phyloP scores from a whole-genome alignment of 768 basidiomycete genomes.

The Termitomyces sp. region DNA sequence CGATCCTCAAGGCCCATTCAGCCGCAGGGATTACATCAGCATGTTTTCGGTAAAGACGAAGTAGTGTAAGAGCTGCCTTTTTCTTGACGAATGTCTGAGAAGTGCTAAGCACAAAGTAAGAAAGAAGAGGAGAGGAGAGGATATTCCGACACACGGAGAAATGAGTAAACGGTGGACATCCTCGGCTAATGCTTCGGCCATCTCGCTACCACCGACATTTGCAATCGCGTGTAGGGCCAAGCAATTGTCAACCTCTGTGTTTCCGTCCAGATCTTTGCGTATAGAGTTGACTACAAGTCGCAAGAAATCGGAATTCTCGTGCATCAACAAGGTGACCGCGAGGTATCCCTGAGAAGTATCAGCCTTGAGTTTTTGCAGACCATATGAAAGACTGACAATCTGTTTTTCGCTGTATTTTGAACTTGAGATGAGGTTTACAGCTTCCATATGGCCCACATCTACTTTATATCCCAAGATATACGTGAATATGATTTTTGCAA shows the following conservation, averaged over 20 bases:
- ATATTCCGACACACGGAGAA: slow-evolving; percentile 62
- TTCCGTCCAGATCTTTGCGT: slow-evolving; percentile 92
- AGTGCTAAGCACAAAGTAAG: slow-evolving; percentile 49
- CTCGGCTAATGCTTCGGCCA: slow-evolving; percentile 92
- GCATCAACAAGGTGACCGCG: slow-evolving; percentile 94
- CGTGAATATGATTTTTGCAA: slow-evolving; percentile 98
- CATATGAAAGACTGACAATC: slow-evolving; percentile 61
- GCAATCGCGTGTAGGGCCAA: slow-evolving; percentile 97
- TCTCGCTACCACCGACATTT: slow-evolving; percentile 95
- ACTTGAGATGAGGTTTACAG: slow-evolving; percentile 95
- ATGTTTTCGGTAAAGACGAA: slow-evolving; percentile 93
- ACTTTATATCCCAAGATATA: slow-evolving; percentile 99
- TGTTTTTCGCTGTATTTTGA: slow-evolving; percentile 98
- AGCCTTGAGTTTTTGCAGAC: slow-evolving; percentile 7
- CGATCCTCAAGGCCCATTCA: slow-evolving; percentile 94
- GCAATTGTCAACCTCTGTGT: slow-evolving; percentile 93
- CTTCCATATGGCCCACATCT: slow-evolving; percentile 99
- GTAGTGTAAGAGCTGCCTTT: slow-evolving; percentile 91
- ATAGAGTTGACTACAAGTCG: slow-evolving; percentile 98
- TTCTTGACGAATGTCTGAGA: slow-evolving; percentile 96
- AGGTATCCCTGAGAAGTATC: slow-evolving; percentile 76
- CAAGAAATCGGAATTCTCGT: slow-evolving; percentile 97
- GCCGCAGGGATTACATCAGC: slow-evolving; percentile 88
- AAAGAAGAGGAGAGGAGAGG: not conserved
- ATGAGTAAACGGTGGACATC: slow-evolving; percentile 95